These are phyloP conservation scores for Entomortierella chlamydospora DNA, from an alignment of 192 early-diverging fungal species.

Conservation along the genomic window DNA sequence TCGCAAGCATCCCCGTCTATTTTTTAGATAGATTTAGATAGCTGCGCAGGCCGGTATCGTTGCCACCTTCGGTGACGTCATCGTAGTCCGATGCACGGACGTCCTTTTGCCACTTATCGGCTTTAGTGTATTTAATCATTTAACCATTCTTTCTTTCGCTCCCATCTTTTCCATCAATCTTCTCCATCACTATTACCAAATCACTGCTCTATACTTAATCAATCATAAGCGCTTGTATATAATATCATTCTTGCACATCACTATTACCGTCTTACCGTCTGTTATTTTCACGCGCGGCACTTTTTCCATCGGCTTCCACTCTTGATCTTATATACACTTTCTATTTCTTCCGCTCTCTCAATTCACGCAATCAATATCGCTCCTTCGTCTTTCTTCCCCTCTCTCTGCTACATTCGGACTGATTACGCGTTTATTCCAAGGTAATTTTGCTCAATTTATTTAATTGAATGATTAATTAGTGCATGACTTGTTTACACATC, in stretches of 20 bases:
- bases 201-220: not conserved
- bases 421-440: slow-evolving; percentile 5
- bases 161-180: too few species aligned
- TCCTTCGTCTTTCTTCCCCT: not conserved
- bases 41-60: too few species aligned
- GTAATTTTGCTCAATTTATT: slow-evolving; percentile 6
- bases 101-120: too few species aligned
- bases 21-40: too few species aligned
- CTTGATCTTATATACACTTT: not conserved
- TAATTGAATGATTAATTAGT: slow-evolving; percentile 5
- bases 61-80: too few species aligned
- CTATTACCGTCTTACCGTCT: not conserved
- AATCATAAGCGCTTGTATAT: slow-evolving; percentile 4
- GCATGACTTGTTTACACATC: slow-evolving; percentile 1
- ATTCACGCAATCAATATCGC: slow-evolving; percentile 2
- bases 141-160: too few species aligned
- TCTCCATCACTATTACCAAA: not conserved
- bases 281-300: not conserved
- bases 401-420: slow-evolving; percentile 2
- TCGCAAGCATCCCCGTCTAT: too few species aligned
- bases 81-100: too few species aligned
- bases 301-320: slow-evolving; percentile 1
- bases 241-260: slow-evolving; percentile 6
- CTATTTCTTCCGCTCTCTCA: not conserved
- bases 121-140: too few species aligned